These are phyloP conservation scores for Ormosia semicastrata DNA, from an alignment of 306 rosid genomes.

Conservation along the genomic window DNA sequence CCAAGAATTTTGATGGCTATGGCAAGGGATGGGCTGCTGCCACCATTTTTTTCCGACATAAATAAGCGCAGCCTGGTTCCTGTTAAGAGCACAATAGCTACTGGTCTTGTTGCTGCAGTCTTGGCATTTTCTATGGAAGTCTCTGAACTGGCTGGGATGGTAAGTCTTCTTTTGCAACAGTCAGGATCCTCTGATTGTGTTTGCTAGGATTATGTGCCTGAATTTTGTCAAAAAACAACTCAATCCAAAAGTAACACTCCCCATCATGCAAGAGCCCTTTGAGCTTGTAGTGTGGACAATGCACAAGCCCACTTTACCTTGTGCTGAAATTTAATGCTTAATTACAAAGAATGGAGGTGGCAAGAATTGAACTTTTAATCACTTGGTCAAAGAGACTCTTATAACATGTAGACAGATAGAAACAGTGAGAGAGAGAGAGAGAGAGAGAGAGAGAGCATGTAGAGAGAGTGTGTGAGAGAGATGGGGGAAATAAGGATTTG, in stretches of 20 bases:
- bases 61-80: slow-evolving; percentile 41
- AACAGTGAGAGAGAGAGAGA: background rate
- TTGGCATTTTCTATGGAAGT: slow-evolving; percentile 88
- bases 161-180: slow-evolving; percentile 37
- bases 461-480: background rate
- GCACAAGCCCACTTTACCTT: background rate
- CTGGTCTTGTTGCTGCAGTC: slow-evolving; percentile 70
- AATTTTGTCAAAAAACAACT: background rate
- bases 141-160: slow-evolving; percentile 87
- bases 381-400: background rate
- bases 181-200: background rate
- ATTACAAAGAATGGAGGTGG: background rate
- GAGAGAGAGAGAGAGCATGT: background rate
- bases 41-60: slow-evolving; percentile 45
- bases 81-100: slow-evolving; percentile 52
- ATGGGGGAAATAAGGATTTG: background rate
- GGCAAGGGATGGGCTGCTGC: slow-evolving; percentile 54
- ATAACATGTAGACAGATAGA: background rate
- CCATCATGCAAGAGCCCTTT: background rate
- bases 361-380: background rate
- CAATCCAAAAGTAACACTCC: background rate
- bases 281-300: background rate
- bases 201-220: background rate
- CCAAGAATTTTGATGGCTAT: slow-evolving; percentile 55
- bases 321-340: background rate